Conservation (phyloP, 495 filamentous ascomycete species). For the Podospora pseudopauciseta region DNA sequence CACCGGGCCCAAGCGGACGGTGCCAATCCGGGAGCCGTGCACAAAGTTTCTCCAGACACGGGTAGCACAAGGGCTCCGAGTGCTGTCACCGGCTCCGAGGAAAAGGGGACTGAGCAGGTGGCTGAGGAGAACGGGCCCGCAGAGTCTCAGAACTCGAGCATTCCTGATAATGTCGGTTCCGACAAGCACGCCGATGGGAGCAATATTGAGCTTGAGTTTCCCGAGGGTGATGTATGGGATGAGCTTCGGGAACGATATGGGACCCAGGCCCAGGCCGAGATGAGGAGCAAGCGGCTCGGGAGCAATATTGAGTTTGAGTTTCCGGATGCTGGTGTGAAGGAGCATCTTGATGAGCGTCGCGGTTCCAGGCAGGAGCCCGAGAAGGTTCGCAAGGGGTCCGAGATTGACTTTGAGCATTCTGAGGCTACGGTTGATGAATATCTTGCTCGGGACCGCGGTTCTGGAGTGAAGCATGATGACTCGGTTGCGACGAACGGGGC, state of each 20-base stretch:
- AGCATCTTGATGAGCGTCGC: neutral
- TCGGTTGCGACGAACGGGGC: neutral
- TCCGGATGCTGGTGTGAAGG: neutral
- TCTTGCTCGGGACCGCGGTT: neutral
- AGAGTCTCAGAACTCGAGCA: neutral
- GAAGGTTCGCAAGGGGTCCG: neutral
- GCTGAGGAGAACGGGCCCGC: neutral
- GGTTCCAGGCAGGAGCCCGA: neutral
- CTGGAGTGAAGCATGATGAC: neutral
- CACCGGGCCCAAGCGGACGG: neutral
- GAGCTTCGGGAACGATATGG: neutral
- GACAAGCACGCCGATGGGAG: neutral
- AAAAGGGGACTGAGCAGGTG: neutral
- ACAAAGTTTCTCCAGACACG: neutral
- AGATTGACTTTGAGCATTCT: slow-evolving; percentile 5
- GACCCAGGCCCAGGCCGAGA: neutral
- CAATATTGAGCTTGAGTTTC: slow-evolving; percentile 1
- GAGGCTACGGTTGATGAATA: neutral
- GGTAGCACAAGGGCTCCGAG: neutral
- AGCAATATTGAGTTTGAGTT: slow-evolving; percentile 1
- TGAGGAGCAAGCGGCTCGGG: neutral
- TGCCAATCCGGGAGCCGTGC: neutral
- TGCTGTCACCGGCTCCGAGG: neutral
- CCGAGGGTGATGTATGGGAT: neutral
- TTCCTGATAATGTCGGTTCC: neutral